Evolutionary conservation across 2,329 filamentous ascomycete species (phyloP).

Genomic region (Pseudonectria foliicola): DNA sequence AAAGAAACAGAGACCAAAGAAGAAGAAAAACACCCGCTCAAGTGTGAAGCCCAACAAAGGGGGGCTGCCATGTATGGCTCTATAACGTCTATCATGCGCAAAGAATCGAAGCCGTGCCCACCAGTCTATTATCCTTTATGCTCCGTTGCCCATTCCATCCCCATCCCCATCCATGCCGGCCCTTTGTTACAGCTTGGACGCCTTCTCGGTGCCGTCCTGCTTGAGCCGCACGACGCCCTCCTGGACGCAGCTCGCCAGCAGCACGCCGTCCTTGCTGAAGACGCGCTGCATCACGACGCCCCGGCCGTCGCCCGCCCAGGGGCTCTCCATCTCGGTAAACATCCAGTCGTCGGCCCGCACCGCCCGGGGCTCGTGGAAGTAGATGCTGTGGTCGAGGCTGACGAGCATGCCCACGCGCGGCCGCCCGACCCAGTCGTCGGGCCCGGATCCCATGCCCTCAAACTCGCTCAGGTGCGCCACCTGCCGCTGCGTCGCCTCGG

Average conservation of each 20-base stretch:
- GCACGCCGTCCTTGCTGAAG: conserved; percentile 60
- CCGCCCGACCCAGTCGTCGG: conserved; percentile 42
- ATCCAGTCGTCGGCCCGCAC: conserved; percentile 67
- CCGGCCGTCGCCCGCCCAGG: conserved; percentile 72
- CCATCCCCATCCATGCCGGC: not conserved
- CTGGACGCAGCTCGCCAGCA: conserved; percentile 74
- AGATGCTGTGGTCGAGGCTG: conserved; percentile 67
- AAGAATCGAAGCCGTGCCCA: not conserved
- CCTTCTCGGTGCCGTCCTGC: conserved; percentile 30
- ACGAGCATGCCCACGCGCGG: conserved; percentile 78
- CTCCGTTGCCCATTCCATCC: not conserved
- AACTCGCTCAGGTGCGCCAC: conserved; percentile 33
- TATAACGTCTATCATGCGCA: not conserved
- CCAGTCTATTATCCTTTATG: not conserved
- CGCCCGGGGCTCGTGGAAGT: conserved; percentile 54
- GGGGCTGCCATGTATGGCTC: not conserved
- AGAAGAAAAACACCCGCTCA: no score
- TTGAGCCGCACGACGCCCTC: conserved; percentile 55
- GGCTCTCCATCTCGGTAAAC: conserved; percentile 71
- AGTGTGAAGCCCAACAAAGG: no score
- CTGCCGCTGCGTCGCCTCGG: conserved; percentile 32
- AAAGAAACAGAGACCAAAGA: no score
- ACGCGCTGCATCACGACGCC: conserved; percentile 71
- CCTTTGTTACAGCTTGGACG: conserved; percentile 25
- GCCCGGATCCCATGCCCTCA: conserved; percentile 31